Evolutionary conservation across 257 asterid species (phyloP).

Genomic region (Anisodus acutangulus): DNA sequence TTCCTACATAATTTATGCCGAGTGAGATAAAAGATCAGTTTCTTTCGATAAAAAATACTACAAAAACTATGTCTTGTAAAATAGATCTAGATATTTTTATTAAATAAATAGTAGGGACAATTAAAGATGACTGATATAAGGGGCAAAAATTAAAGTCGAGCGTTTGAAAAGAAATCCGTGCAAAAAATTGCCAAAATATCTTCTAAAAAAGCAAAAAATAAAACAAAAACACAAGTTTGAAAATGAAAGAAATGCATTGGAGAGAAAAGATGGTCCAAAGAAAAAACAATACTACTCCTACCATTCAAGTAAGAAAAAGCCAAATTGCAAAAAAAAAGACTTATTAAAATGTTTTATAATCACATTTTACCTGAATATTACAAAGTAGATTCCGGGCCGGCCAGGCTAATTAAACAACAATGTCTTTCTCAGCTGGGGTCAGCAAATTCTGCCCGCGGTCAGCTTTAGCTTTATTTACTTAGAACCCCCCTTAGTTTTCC

Average conservation of each 20-base stretch:
- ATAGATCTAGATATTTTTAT: too few relatives aligned
- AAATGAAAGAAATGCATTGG: background rate
- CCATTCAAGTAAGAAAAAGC: background rate
- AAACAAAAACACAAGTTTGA: background rate
- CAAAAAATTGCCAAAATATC: background rate
- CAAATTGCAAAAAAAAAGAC: constrained; percentile 9
- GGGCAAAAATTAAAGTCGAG: too few relatives aligned
- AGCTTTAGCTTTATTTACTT: background rate
- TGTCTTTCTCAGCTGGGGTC: constrained; percentile 11
- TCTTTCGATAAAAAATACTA: too few relatives aligned
- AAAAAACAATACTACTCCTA: background rate
- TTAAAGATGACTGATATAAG: too few relatives aligned
- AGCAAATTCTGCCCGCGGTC: background rate
- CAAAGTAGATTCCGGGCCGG: constrained; percentile 34
- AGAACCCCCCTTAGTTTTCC: background rate
- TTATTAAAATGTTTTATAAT: background rate
- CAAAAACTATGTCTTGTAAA: too few relatives aligned
- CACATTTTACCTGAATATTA: constrained; percentile 30
- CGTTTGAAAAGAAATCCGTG: too few relatives aligned
- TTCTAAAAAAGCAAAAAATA: background rate
- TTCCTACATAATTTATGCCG: too few relatives aligned
- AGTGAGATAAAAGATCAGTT: too few relatives aligned
- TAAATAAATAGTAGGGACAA: too few relatives aligned
- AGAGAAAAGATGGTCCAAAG: constrained; percentile 13
- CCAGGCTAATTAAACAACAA: constrained; percentile 24